phyloP scores from a whole-genome alignment of 75 land plant species.

The Pinus taeda region DNA sequence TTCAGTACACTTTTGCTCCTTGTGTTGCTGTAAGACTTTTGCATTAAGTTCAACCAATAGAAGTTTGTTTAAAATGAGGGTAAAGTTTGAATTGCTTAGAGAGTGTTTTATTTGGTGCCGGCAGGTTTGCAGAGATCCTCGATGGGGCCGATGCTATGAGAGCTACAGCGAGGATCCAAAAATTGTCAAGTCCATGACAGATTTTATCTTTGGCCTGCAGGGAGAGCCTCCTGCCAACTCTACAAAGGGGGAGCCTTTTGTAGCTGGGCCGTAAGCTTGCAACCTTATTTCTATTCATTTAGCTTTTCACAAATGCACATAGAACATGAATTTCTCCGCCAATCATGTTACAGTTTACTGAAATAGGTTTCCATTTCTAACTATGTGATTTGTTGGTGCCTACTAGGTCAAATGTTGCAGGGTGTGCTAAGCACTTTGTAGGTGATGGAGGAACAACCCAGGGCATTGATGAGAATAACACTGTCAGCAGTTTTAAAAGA shows the following conservation, averaged over 20 bases:
- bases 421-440: constrained; percentile 66
- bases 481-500: constrained; percentile 31
- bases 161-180: constrained; percentile 67
- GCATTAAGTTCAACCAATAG: no score
- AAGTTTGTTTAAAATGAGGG: no score
- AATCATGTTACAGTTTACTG: no score
- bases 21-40: constrained; percentile 36
- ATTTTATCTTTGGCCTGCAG: constrained; percentile 55
- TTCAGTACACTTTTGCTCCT: constrained; percentile 44
- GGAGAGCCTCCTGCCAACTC: constrained; percentile 29
- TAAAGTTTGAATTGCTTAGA: constrained; percentile 4
- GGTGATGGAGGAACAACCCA: constrained; percentile 63
- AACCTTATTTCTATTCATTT: neutral
- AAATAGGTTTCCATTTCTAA: no score
- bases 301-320: no score
- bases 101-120: neutral
- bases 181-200: constrained; percentile 43
- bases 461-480: constrained; percentile 55
- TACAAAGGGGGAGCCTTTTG: constrained; percentile 26
- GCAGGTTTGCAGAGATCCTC: constrained; percentile 67
- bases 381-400: neutral
- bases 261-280: constrained; percentile 23
- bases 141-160: constrained; percentile 77
- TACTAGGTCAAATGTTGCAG: constrained; percentile 46
- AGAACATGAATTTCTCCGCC: no score